Base-by-base conservation (phyloP, 176 grass and related monocot genomes). In the Carex littledalei region DNA sequence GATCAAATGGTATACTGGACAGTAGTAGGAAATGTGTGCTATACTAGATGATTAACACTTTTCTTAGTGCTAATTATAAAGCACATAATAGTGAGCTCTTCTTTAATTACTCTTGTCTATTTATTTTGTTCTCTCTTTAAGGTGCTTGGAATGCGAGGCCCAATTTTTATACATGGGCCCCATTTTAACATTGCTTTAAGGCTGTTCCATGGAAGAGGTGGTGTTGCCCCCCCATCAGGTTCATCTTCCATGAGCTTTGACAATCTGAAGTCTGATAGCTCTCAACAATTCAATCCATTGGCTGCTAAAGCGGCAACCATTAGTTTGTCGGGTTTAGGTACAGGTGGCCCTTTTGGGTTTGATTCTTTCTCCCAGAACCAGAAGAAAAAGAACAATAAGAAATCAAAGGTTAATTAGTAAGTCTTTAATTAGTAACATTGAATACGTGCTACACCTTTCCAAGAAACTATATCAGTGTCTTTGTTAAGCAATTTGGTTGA, bases 291-390 rank as follows among this genome's bases (percentile, higher is more conserved):
- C 12, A 60, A 81, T 18, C 55, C 57, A 64, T 20, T 62, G 52
- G 79, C 79, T 55, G 57, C 79, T 43, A 82, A 82, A 82, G 79
- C 62, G 26, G 62, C 79, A 65, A 65, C 21, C 56, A 82, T 82
- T 65, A 82, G 79, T 64, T 65, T 63, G 21, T 39, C 79, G 6
- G 79, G n/a, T 82, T 63, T 26, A 3, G 14, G 57, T 37, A 13
- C n/a, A 12, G 26, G 54, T n/a, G 8, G 78, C 16, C 54, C 20
- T 43, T 82, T 82, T 9, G 57, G 56, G 18, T 65, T 82, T 65
- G 37, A 65, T 41, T 64, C 37, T 64, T 45, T 82, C n/a, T 82
- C 31, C 12, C 37, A 62, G 12, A 83, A 83, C 59, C 67, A 12
- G 16, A 81, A 81, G 53, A 66, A 67, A 9, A 50, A 31, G 7